Evolutionary conservation across 768 basidiomycete species (phyloP).

Genomic region (Pilatotrama ljubarskyi): DNA sequence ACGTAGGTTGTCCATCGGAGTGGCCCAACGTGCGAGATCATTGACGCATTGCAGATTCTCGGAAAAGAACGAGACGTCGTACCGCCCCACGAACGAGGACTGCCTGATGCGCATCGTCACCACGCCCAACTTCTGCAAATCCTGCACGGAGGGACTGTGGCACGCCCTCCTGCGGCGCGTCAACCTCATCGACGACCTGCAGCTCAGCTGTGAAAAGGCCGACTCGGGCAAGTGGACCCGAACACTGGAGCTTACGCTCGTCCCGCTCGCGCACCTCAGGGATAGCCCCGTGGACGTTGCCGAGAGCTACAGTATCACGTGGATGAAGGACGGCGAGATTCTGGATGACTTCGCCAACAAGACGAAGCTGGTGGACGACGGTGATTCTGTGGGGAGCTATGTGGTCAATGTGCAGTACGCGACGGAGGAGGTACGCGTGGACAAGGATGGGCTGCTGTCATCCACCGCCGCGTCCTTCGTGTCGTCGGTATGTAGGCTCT

Average conservation of each 20-base stretch:
- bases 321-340: constrained; percentile 49
- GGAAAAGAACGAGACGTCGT: constrained; percentile 60
- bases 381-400: constrained; percentile 42
- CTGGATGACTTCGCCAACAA: constrained; percentile 50
- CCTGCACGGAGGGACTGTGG: constrained; percentile 77
- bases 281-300: constrained; percentile 28
- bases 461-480: constrained; percentile 8
- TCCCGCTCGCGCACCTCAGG: constrained; percentile 63
- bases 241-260: constrained; percentile 48
- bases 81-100: constrained; percentile 81
- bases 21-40: too few species aligned
- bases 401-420: constrained; percentile 48
- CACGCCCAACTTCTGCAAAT: constrained; percentile 71
- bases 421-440: constrained; percentile 58
- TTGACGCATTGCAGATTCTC: constrained; percentile 50
- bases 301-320: constrained; percentile 58
- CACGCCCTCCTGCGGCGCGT: constrained; percentile 58
- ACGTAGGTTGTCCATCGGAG: constrained; percentile 54
- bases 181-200: constrained; percentile 59
- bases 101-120: constrained; percentile 80
- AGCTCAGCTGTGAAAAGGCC: constrained; percentile 39
- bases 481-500: neutral
- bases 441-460: constrained; percentile 38
- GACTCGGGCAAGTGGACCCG: constrained; percentile 27
- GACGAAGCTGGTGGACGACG: constrained; percentile 45